A percentile compares a stretch with the other conserved stretches of the same genome.
Conservation (phyloP, 2,329 filamentous ascomycete genomes). For the Didymella arachidicola region DNA sequence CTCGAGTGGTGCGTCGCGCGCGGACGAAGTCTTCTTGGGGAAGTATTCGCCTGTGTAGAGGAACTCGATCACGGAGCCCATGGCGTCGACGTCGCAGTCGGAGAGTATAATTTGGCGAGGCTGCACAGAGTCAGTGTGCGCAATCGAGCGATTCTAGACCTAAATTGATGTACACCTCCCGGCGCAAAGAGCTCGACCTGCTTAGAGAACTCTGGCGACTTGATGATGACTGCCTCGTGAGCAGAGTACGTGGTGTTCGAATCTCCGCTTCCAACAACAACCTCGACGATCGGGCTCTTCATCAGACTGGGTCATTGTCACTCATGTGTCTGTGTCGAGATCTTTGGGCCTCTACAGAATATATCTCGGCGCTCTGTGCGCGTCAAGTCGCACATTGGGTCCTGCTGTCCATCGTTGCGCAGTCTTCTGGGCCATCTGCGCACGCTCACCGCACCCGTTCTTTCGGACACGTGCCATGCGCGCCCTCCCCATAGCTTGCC, state of each 20-base stretch:
- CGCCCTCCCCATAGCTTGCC: background rate
- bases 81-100: constrained; percentile 73
- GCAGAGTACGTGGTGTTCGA: constrained; percentile 72
- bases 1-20: constrained; percentile 73
- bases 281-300: constrained; percentile 58
- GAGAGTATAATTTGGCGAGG: constrained; percentile 73
- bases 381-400: background rate
- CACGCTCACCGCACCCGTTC: background rate
- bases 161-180: constrained; percentile 65
- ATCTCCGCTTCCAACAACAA: constrained; percentile 60
- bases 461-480: background rate
- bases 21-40: constrained; percentile 66
- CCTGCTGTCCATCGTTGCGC: too few relatives aligned
- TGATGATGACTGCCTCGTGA: constrained; percentile 77
- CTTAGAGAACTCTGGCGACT: constrained; percentile 77
- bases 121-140: constrained; percentile 41
- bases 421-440: background rate
- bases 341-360: background rate
- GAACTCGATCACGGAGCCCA: constrained; percentile 81
- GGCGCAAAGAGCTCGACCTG: constrained; percentile 68
- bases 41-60: constrained; percentile 90
- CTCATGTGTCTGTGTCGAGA: background rate
- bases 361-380: background rate
- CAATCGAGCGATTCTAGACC: background rate
- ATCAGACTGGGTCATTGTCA: constrained; percentile 50